Conservation (phyloP, 495 filamentous ascomycete genomes). For the Emericellopsis terricola region DNA sequence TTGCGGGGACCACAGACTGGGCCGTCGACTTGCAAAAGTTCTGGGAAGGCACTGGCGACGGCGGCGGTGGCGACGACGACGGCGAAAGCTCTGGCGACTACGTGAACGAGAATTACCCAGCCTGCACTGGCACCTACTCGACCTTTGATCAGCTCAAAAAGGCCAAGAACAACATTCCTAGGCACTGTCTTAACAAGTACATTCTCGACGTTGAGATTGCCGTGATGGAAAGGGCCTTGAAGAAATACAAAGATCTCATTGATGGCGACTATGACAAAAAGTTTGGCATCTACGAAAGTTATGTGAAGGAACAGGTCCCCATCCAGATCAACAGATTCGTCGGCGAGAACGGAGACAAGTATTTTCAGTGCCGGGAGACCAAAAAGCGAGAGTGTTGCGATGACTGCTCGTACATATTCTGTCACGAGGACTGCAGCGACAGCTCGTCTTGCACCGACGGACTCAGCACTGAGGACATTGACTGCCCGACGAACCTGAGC, state of each 20-base stretch:
- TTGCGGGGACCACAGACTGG: constrained; percentile 23
- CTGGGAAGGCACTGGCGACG: neutral
- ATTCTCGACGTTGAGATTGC: neutral
- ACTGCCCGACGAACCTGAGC: neutral
- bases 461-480: neutral
- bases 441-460: neutral
- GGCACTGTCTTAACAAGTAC: constrained; percentile 1
- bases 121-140: neutral
- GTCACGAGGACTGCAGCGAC: neutral
- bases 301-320: neutral
- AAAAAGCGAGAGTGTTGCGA: neutral
- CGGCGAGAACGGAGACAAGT: constrained; percentile 1
- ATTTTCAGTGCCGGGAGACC: constrained; percentile 1
- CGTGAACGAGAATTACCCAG: neutral
- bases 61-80: neutral
- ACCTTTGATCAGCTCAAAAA: neutral
- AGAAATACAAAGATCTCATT: neutral
- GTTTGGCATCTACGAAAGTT: neutral
- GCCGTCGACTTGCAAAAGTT: constrained; percentile 17
- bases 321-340: constrained; percentile 1
- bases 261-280: constrained; percentile 1
- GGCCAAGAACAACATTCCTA: neutral
- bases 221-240: neutral
- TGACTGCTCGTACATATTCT: neutral
- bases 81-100: neutral